phyloP scores from a whole-genome alignment of 2,329 filamentous ascomycete species.

The Arachnopeziza araneosa region DNA sequence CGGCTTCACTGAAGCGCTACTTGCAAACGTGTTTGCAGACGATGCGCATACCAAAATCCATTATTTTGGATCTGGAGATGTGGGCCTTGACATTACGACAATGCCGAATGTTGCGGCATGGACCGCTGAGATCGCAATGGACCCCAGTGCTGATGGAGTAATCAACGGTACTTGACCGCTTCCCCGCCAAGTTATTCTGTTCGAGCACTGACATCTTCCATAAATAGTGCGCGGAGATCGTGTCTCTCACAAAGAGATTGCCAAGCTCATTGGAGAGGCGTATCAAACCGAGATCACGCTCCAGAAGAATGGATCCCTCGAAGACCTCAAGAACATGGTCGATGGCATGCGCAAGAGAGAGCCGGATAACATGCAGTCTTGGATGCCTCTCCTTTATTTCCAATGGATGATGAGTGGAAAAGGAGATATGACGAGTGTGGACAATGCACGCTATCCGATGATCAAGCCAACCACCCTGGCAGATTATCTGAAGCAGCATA shows the following conservation, averaged over 20 bases:
- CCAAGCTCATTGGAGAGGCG: background rate
- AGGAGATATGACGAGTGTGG: background rate
- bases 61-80: constrained; percentile 35
- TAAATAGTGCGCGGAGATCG: background rate
- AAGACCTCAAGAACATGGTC: background rate
- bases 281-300: background rate
- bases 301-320: background rate
- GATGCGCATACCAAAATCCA: constrained; percentile 19
- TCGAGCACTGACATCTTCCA: background rate
- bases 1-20: background rate
- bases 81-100: constrained; percentile 34
- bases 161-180: background rate
- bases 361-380: background rate
- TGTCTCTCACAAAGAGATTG: background rate
- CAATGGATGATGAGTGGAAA: background rate
- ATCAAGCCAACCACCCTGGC: background rate
- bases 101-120: constrained; percentile 35
- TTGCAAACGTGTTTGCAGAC: constrained; percentile 22
- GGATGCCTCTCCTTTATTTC: background rate
- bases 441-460: background rate
- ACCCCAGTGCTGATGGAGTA: constrained; percentile 9
- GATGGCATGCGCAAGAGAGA: background rate
- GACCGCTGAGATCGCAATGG: constrained; percentile 29
- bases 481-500: background rate
- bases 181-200: background rate